These are phyloP conservation scores for Corylus americana DNA, from an alignment of 306 rosid genomes.

Conservation along the genomic window DNA sequence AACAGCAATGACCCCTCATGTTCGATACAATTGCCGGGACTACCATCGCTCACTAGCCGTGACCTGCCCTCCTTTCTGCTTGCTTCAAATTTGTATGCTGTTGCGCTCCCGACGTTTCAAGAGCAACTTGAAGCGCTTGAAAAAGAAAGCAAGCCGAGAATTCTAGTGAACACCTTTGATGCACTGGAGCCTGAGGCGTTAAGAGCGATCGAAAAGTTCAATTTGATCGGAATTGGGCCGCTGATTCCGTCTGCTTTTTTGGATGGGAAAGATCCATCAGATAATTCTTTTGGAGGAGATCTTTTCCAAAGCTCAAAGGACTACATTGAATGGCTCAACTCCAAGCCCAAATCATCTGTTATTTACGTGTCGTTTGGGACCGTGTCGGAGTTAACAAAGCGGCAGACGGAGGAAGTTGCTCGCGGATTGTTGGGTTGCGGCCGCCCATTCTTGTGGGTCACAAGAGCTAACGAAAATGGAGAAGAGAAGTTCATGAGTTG, in stretches of 20 bases:
- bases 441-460: conserved; percentile 57
- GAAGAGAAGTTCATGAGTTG: neutral
- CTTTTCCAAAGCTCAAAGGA: conserved; percentile 9
- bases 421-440: conserved; percentile 47
- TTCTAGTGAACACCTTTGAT: conserved; percentile 39
- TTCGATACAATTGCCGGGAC: conserved; percentile 9
- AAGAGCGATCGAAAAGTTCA: conserved; percentile 9
- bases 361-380: conserved; percentile 72
- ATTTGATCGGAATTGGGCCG: conserved; percentile 54
- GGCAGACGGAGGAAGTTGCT: conserved; percentile 59
- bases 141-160: conserved; percentile 1
- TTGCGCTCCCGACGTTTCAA: neutral
- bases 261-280: conserved; percentile 35
- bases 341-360: conserved; percentile 44
- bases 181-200: conserved; percentile 37
- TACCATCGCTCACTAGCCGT: conserved; percentile 15
- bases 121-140: conserved; percentile 14
- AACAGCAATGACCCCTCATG: neutral
- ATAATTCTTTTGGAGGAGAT: conserved; percentile 47
- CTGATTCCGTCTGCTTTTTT: conserved; percentile 50
- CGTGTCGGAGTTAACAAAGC: conserved; percentile 21
- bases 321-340: conserved; percentile 53
- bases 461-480: conserved; percentile 18
- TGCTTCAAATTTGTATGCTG: neutral
- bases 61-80: conserved; percentile 44